These are phyloP conservation scores for Neurospora sp. DNA, from an alignment of 495 filamentous ascomycete species.

Conservation along the genomic window DNA sequence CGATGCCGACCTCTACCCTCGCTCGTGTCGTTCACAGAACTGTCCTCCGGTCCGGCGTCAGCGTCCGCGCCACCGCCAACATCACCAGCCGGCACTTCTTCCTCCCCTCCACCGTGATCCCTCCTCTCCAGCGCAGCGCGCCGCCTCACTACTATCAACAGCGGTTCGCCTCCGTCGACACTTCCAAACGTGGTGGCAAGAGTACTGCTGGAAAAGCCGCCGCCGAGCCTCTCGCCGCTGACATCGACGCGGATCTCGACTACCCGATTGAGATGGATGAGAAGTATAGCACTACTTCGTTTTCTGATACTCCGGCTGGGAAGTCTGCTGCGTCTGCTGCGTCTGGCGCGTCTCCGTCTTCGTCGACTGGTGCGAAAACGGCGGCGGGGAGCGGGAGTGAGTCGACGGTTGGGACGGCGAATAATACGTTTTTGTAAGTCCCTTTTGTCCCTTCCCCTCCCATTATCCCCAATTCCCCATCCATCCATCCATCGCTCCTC, in stretches of 20 bases:
- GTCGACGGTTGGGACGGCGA: not conserved
- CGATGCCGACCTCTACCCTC: not conserved
- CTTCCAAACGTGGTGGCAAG: not conserved
- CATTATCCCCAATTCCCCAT: no score
- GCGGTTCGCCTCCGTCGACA: not conserved
- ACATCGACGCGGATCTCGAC: conserved; percentile 21
- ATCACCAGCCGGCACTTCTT: not conserved
- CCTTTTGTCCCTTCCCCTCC: not conserved
- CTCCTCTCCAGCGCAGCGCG: not conserved
- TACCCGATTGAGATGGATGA: conserved; percentile 15
- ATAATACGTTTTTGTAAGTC: not conserved
- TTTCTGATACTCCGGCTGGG: not conserved
- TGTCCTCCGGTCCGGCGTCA: not conserved
- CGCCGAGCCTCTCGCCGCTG: conserved; percentile 2
- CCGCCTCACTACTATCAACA: not conserved
- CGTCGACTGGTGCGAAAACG: conserved; percentile 1
- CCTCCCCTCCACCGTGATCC: not conserved
- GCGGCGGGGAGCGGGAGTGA: not conserved
- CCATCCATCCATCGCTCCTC: not conserved
- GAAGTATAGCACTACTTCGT: conserved; percentile 3
- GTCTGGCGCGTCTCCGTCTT: not conserved
- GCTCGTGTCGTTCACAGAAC: not conserved
- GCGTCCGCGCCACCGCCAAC: not conserved
- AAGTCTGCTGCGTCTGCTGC: not conserved
- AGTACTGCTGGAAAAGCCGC: not conserved